Evolutionary conservation across 1,139 yeast genomes (phyloP), one percentile per base, ranked within the genome.

Genomic region (Candida sp.): DNA sequence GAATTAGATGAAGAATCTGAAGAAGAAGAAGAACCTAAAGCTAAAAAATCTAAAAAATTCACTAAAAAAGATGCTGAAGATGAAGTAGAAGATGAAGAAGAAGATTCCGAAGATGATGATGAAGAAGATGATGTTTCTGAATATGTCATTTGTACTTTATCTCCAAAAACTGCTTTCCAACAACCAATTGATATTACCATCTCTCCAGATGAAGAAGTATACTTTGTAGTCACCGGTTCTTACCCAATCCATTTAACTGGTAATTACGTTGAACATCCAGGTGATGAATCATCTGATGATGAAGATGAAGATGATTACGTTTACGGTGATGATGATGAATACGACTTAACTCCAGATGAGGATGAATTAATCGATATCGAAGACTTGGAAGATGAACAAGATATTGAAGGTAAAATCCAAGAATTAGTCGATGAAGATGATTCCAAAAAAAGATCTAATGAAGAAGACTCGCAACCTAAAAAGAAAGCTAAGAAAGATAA

Each of bases 231-330:
- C 48, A 86, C 96, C 52, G 99, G 99, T 57, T 90, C 98, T 33
- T 90, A 89, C 74, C 87, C 96, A 55, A 77, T 93, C 54, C 95
- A 91, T 67, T 76, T 93, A 60, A 78, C 89, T 57, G 99, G 99
- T 75, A 91, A 93, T 83, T 89, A 85, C 72, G 85, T 93, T 61
- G 95, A 87, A 63, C 97, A 90, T 68, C 97, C 98, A 65, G 90
- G 83, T 54, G 95, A 86, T 54, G 86, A 78, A 44, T 84, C 75
- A 34, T 70, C 75, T 45, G 81, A 71, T 40, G 84, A 78, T 43
- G 77, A 72, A 41, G 71, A 70, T 41, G 82, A 75, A 41, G 79
- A 76, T 40, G 74, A 66, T 39, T 73, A 70, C 44, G 67, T 64
- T 37, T 73, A 73, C 45, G 79, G 75, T 35, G 82, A 73, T 30